phyloP scores from a whole-genome alignment of 192 early-diverging fungal genomes.

The Diversispora eburnea region DNA sequence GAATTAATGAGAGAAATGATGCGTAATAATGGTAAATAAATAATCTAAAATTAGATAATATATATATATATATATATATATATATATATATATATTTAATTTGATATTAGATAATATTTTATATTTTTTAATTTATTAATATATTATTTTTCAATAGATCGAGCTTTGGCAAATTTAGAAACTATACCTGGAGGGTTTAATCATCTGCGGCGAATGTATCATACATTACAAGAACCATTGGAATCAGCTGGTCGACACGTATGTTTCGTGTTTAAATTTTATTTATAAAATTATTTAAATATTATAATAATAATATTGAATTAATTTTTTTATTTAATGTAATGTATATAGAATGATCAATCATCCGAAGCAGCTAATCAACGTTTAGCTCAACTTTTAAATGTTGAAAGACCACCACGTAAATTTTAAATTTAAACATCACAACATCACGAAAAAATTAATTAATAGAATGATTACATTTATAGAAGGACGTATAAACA shows the following conservation, averaged over 20 bases:
- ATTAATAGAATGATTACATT: neutral
- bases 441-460: neutral
- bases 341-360: constrained; percentile 28
- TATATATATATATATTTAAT: too few species aligned
- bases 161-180: constrained; percentile 62
- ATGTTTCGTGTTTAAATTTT: neutral
- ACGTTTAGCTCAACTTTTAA: constrained; percentile 50
- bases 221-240: constrained; percentile 53
- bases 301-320: neutral
- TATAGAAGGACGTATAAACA: constrained; percentile 48
- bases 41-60: neutral
- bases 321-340: constrained; percentile 34
- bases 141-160: constrained; percentile 26
- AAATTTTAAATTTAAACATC: constrained; percentile 6
- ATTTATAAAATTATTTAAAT: neutral
- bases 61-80: too few species aligned
- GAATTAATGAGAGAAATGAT: constrained; percentile 59
- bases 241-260: constrained; percentile 47
- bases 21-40: constrained; percentile 48
- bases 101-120: too few species aligned
- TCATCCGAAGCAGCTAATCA: constrained; percentile 38
- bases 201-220: constrained; percentile 57
- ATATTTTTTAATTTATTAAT: neutral
- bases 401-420: constrained; percentile 49
- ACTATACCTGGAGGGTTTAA: constrained; percentile 65